Evolutionary conservation across 768 basidiomycete genomes (phyloP), one percentile per base, ranked within the genome.

Genomic region (Flagelloscypha sp.): DNA sequence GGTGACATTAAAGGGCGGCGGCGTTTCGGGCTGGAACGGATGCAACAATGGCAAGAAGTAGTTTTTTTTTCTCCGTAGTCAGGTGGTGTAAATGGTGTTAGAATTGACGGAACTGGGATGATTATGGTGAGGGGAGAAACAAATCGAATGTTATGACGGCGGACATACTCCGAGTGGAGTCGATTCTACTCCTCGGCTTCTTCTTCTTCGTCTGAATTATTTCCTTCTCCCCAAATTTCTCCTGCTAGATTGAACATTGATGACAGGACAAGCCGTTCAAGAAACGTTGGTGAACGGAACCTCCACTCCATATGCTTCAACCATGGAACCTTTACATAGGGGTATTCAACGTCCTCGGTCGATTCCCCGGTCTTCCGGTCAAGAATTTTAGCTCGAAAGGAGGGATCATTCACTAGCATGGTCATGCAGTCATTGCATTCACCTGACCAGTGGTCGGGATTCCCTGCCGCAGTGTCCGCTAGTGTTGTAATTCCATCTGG

Each of bases 391-490:
- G 46, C 47, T 7, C 49, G 49, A 38, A 64, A 64, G 3, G 27
- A 31, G 2, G 43, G 39, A 33, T 62, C 58, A 7, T 49, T 54
- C 40, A 61, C 60, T 52, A 62, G 52, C 17, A 61, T 40, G n/a
- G 41, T 42, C 41, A 62, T 60, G 30, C 61, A 64, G 8, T 48
- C 48, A 31, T 59, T 54, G 32, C 62, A 62, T 45, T 62, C 62
- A 10, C 62, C 62, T 1, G 54, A 43, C 62, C 61, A 64, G n/a
- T 55, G 24, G 23, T 55, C 45, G 19, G 33, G 29, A 27, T 46
- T 42, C n/a, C n/a, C n/a, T 6, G 42, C 39, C 36, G 52, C 42
- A 25, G 38, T 35, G 11, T 30, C 43, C 15, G 54, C 31, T 37
- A 44, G 6, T 48, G 35, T 2, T 27, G 45, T 16, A 23, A 31